Percentiles rank a stretch among this genome's conserved stretches.
Evolutionary conservation across 2,329 filamentous ascomycete genomes (phyloP).

Genomic region (Westerdykella aurantiaca): DNA sequence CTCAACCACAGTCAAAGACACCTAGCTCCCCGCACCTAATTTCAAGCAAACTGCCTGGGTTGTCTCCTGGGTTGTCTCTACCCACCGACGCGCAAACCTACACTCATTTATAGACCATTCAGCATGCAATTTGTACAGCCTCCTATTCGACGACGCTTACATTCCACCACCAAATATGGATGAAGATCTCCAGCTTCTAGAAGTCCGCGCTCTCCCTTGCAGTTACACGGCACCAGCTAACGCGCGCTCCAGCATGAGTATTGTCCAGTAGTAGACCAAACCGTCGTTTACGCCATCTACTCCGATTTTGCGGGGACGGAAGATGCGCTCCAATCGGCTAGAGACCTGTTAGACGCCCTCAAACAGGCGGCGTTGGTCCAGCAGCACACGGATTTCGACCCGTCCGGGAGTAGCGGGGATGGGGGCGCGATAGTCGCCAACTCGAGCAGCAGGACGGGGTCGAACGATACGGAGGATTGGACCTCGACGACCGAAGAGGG

Average conservation of each 20-base stretch:
- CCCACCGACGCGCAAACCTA: no score
- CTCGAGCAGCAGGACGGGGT: constrained; percentile 11
- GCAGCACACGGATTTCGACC: constrained; percentile 71
- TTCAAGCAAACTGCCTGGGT: no score
- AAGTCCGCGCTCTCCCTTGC: constrained; percentile 19
- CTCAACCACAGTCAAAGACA: no score
- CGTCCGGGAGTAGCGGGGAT: constrained; percentile 60
- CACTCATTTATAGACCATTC: no score
- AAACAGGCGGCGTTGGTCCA: constrained; percentile 59
- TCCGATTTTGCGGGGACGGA: constrained; percentile 64
- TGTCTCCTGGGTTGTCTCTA: no score
- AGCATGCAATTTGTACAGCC: no score
- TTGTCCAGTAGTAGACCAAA: constrained; percentile 68
- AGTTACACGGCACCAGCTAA: constrained; percentile 10
- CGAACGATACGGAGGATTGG: constrained; percentile 19
- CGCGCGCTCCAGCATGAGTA: constrained; percentile 56
- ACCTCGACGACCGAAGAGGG: constrained; percentile 34
- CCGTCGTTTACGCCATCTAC: constrained; percentile 68
- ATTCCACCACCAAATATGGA: constrained; percentile 29
- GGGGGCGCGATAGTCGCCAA: constrained; percentile 10
- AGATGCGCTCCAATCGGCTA: constrained; percentile 48
- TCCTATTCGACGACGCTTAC: no score
- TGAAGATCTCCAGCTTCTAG: constrained; percentile 30
- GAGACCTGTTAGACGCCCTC: constrained; percentile 58
- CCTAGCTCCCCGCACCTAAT: no score